Evolutionary conservation across 1,284 basidiomycete genomes (phyloP), one percentile per base, ranked within the genome.

Genomic region (Termitomyces sp.): DNA sequence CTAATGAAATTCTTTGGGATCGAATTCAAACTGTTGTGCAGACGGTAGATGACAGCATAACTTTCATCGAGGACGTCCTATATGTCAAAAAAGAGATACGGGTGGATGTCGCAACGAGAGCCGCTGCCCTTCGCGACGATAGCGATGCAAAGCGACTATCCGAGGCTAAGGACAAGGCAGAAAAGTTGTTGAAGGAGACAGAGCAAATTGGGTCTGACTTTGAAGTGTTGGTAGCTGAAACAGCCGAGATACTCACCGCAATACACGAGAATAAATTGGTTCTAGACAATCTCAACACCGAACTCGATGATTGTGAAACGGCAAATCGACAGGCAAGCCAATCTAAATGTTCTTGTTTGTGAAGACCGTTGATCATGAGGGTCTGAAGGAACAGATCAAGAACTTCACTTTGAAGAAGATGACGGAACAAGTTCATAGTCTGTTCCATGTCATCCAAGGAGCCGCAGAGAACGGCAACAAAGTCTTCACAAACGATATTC

Each of bases 391-490:
- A 10, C 56, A 57, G 28, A 54, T 67, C 5, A 59, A 55, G 13
- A 54, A 53, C 3, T 24, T 65, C 1, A 52, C 67, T 16, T 26
- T 60, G 10, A 48, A 59, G 8, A 56, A 60, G 9, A 48, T 70
- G 19, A 53, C 56, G 28, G 46, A 52, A 5, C 65, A 70, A 34
- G 40, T 73, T 4, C 48, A 48, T 2, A 58, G 57, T 3, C 46
- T 68, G 13, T 54, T 69, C 21, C 52, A 64, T 16, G 49, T 44
- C 9, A 54, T 70, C n/a, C 58, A 52, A 7, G 47, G 59, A 38
- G 57, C 53, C 8, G 64, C 62, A 42, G 43, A 55, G 18, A 53
- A 62, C 24, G 64, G 64, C 37, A 60, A 63, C 24, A 51, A 61
- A 11, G 33, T 37, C n/a, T 53, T 67, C 31, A 55, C 57, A 21